phyloP scores from a whole-genome alignment of 78 protist genomes.

The Dictyostelium purpureum region DNA sequence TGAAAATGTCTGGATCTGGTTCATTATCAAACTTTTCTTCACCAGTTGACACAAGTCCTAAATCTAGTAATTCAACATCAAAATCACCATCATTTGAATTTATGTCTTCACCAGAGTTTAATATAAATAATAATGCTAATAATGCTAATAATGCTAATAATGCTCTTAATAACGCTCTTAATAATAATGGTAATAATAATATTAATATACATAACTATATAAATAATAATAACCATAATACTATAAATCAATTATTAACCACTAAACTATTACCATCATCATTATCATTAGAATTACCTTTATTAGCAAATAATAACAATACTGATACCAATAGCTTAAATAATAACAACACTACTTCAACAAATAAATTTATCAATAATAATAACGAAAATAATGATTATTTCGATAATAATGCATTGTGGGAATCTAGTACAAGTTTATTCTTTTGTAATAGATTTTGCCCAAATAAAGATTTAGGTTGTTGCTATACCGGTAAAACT shows the following conservation, averaged over 20 bases:
- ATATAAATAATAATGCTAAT: background rate
- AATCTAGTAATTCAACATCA: background rate
- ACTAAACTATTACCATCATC: background rate
- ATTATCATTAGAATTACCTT: too few species aligned
- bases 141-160: background rate
- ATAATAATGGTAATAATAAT: background rate
- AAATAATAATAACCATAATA: background rate
- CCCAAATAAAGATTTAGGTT: conserved; percentile 55
- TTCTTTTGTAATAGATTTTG: conserved; percentile 54
- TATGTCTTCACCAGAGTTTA: too few species aligned
- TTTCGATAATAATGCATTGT: conserved; percentile 30
- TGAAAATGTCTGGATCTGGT: background rate
- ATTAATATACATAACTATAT: too few species aligned
- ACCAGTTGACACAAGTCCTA: background rate
- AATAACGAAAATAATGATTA: background rate
- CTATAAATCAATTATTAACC: background rate
- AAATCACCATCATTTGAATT: too few species aligned
- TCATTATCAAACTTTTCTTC: background rate
- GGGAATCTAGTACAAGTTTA: conserved; percentile 66
- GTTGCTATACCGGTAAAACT: conserved; percentile 27
- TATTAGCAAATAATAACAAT: background rate
- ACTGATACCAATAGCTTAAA: background rate
- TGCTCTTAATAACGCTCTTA: background rate
- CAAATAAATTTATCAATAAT: background rate
- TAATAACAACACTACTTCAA: background rate